Conservation (phyloP, 2,329 filamentous ascomycete species). For the Fusarium humuli region DNA sequence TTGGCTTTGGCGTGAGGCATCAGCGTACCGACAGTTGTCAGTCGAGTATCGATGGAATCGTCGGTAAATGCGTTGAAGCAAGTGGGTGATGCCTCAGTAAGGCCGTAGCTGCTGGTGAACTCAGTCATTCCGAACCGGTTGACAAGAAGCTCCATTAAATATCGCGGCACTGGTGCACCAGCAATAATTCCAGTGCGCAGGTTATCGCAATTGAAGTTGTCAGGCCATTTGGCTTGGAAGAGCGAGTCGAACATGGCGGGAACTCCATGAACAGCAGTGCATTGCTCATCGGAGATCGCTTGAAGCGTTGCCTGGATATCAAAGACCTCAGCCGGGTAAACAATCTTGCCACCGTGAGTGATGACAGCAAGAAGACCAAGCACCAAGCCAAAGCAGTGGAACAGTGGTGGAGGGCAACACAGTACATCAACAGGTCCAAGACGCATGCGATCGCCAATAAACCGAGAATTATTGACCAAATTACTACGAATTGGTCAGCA, state of each 20-base stretch:
- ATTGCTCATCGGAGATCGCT: constrained; percentile 74
- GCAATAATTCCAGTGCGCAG: constrained; percentile 83
- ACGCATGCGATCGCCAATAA: constrained; percentile 80
- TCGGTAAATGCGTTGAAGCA: constrained; percentile 84
- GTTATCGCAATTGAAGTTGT: constrained; percentile 59
- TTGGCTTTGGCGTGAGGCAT: constrained; percentile 83
- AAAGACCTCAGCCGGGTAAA: constrained; percentile 81
- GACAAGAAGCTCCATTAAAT: constrained; percentile 79
- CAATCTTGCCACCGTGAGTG: constrained; percentile 80
- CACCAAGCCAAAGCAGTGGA: constrained; percentile 88
- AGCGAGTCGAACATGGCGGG: constrained; percentile 85
- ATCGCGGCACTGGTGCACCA: constrained; percentile 79
- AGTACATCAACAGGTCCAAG: constrained; percentile 74
- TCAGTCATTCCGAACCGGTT: constrained; percentile 79
- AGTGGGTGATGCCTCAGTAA: constrained; percentile 83
- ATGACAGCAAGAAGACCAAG: constrained; percentile 78
- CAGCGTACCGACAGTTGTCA: constrained; percentile 79
- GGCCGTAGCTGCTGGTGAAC: constrained; percentile 76
- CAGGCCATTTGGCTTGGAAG: constrained; percentile 59
- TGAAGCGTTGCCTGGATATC: constrained; percentile 73
- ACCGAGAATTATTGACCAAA: constrained; percentile 73
- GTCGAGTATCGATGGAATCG: constrained; percentile 73
- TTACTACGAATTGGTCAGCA: constrained; percentile 55
- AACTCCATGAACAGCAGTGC: constrained; percentile 83
- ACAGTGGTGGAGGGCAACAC: constrained; percentile 85